phyloP scores from a whole-genome alignment of 305 asterid species.

The Rubia tinctorum region DNA sequence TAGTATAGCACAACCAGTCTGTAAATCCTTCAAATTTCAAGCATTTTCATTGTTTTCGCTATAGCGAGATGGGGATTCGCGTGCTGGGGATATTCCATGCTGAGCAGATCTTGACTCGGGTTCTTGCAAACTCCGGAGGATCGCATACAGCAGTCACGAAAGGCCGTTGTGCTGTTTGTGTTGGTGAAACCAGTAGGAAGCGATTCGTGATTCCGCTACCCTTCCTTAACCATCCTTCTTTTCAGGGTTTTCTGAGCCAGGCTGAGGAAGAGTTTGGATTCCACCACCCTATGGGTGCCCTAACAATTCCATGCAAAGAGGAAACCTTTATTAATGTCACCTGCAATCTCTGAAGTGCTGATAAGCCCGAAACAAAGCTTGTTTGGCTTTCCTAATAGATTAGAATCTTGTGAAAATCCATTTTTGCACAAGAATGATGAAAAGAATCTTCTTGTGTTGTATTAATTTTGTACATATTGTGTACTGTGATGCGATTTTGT shows the following conservation, averaged over 20 bases:
- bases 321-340: slow-evolving; percentile 27
- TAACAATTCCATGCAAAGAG: slow-evolving; percentile 30
- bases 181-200: slow-evolving; percentile 22
- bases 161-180: slow-evolving; percentile 26
- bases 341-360: slow-evolving; percentile 2
- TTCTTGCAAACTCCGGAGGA: neutral
- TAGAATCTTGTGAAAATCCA: neutral
- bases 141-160: slow-evolving; percentile 17
- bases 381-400: neutral
- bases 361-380: neutral
- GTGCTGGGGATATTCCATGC: slow-evolving; percentile 17
- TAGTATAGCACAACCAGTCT: neutral
- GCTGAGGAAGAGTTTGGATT: slow-evolving; percentile 32
- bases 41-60: neutral
- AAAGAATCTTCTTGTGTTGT: neutral
- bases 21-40: neutral
- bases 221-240: slow-evolving; percentile 24
- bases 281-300: slow-evolving; percentile 29
- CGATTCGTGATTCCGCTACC: slow-evolving; percentile 22
- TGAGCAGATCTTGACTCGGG: slow-evolving; percentile 12
- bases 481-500: neutral
- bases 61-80: slow-evolving; percentile 8
- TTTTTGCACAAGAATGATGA: slow-evolving; percentile 3
- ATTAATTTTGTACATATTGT: neutral
- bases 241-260: slow-evolving; percentile 18